phyloP scores from a whole-genome alignment of 1,139 yeast species.

The Diutina siamensis region DNA sequence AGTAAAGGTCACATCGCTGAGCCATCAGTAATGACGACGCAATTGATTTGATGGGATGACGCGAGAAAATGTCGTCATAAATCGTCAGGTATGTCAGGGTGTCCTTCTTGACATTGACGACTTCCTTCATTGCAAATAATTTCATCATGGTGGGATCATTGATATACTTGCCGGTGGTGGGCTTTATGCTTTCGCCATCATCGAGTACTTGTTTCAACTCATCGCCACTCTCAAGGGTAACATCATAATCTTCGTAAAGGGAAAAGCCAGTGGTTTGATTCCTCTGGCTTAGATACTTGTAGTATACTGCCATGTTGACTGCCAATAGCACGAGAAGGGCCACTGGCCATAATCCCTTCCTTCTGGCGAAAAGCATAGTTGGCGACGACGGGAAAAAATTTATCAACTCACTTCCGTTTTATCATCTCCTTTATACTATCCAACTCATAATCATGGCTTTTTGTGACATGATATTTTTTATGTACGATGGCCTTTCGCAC shows the following conservation, averaged over 20 bases:
- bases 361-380: neutral
- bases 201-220: neutral
- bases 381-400: too few species aligned
- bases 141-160: neutral
- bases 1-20: neutral
- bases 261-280: neutral
- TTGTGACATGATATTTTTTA: too few species aligned
- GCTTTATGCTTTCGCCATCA: neutral
- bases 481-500: too few species aligned
- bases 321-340: neutral
- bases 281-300: neutral
- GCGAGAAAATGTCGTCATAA: constrained; percentile 1
- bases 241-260: too few species aligned
- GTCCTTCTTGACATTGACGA: neutral
- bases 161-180: neutral
- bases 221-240: too few species aligned
- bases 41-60: neutral
- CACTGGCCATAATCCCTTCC: neutral
- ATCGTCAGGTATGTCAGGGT: neutral
- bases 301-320: neutral
- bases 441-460: too few species aligned
- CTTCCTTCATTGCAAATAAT: neutral
- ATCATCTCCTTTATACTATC: too few species aligned
- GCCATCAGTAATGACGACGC: neutral
- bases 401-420: too few species aligned